These are phyloP conservation scores for Amanita pallidorosea DNA, from an alignment of 768 basidiomycete genomes.

Conservation along the genomic window DNA sequence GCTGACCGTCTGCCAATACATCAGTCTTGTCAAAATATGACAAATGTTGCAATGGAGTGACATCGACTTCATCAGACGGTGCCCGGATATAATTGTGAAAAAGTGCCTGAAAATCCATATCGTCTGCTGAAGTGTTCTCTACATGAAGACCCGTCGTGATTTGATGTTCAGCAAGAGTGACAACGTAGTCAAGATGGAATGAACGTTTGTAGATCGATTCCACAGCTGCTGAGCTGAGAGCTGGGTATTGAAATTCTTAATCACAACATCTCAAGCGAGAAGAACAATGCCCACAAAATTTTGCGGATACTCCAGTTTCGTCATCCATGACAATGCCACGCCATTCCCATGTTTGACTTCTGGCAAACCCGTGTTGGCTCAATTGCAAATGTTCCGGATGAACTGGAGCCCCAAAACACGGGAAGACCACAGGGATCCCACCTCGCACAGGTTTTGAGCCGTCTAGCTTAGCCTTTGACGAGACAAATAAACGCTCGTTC, in stretches of 20 bases:
- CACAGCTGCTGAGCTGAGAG: constrained; percentile 56
- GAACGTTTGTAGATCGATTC: constrained; percentile 43
- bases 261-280: neutral
- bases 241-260: constrained; percentile 22
- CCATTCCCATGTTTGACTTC: constrained; percentile 67
- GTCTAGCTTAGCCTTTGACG: constrained; percentile 68
- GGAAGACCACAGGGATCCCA: constrained; percentile 60
- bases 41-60: constrained; percentile 54
- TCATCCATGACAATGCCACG: constrained; percentile 56
- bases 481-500: constrained; percentile 72
- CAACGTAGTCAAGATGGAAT: constrained; percentile 72
- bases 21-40: constrained; percentile 79
- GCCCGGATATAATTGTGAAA: constrained; percentile 85
- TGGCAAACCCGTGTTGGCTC: constrained; percentile 85
- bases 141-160: constrained; percentile 78
- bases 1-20: constrained; percentile 35
- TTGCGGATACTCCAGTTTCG: constrained; percentile 61
- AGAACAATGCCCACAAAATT: constrained; percentile 46
- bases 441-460: constrained; percentile 64
- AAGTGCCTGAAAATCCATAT: constrained; percentile 83
- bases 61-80: constrained; percentile 44
- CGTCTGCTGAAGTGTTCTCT: constrained; percentile 49
- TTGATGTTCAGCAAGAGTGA: constrained; percentile 65
- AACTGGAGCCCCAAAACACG: constrained; percentile 81
- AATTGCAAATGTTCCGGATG: constrained; percentile 64